These are phyloP conservation scores for Yamadazyma laniorum DNA, from an alignment of 805 yeast genomes.

Conservation along the genomic window DNA sequence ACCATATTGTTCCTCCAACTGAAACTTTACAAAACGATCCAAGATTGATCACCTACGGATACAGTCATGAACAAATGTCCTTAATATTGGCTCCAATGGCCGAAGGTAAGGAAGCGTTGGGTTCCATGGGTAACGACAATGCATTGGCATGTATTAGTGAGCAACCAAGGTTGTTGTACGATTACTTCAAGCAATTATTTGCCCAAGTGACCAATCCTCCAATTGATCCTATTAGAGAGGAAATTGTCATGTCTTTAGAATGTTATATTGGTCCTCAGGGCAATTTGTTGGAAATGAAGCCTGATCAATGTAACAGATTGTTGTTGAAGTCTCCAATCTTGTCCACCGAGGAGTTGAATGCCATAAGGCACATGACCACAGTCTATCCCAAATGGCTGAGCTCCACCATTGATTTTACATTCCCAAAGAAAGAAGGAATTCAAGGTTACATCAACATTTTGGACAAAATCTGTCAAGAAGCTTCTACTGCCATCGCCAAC, in stretches of 20 bases:
- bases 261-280: slow-evolving; percentile 99
- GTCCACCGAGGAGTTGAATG: slow-evolving; percentile 67
- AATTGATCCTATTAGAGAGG: slow-evolving; percentile 96
- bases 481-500: slow-evolving; percentile 78
- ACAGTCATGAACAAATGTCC: slow-evolving; percentile 89
- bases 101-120: slow-evolving; percentile 90
- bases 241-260: slow-evolving; percentile 94
- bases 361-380: slow-evolving; percentile 66
- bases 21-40: slow-evolving; percentile 75
- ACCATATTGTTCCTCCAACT: slow-evolving; percentile 16
- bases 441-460: slow-evolving; percentile 82
- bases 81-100: slow-evolving; percentile 93
- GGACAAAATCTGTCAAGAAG: slow-evolving; percentile 83
- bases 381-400: slow-evolving; percentile 88
- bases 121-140: slow-evolving; percentile 98
- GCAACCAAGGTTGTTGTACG: slow-evolving; percentile 87
- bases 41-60: slow-evolving; percentile 81
- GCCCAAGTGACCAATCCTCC: slow-evolving; percentile 99
- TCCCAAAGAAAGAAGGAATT: slow-evolving; percentile 76
- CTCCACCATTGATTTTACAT: slow-evolving; percentile 83
- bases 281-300: slow-evolving; percentile 86
- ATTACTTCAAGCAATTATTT: slow-evolving; percentile 91
- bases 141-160: slow-evolving; percentile 93
- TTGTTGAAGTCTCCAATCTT: slow-evolving; percentile 80
- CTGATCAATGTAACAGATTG: slow-evolving; percentile 88